Base-by-base conservation (phyloP, 805 yeast species). In the Cyberlindnera nakhonratchasimensis region DNA sequence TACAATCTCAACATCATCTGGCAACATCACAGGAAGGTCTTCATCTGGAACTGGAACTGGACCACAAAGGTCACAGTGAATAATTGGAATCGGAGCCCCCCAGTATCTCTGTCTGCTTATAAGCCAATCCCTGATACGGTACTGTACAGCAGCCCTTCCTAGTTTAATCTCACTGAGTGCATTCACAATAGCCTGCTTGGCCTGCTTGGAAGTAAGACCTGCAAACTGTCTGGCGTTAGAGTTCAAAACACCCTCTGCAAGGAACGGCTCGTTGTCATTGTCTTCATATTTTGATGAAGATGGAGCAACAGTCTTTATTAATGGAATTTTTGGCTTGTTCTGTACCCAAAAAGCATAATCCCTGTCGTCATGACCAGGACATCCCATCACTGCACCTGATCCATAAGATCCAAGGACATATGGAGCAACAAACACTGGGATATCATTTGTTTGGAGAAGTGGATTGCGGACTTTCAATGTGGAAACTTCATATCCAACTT, bases 11-110 rank as follows among this genome's bases (percentile, higher is more conserved):
- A 73, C 72, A 25, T 77, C 67, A 23, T 71, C 64, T 0, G 98
- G 98, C 26, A 93, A 73, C 28, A 69, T 34, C 0, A 93, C 96
- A 0, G 99, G 99, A 14, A 93, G 69, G 21, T 90, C 82, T 2
- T 76, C 67, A 30, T 86, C 95, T 0, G 97, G 97, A 16, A 93
- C 98, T 0, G 98, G 86, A 1, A 91, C 96, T 0, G 82, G 66
- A 2, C 99, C 99, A 70, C 99, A 93, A 3, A 62, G 50, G 6
- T 72, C 74, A 66, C 99, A 93, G 57, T 93, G 93, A 21, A 93
- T 72, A 16, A 93, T 88, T 5, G 99, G 99, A 41, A 93, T 93
- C 2, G 99, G 99, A 0, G 97, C 93, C 20, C 99, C 99, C 99
- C 99, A 93, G 63, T 85, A 91, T 46, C 99, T 69, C 63, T 93